These are phyloP conservation scores for Meripilus lineatus DNA, from an alignment of 1,284 basidiomycete species.

Conservation along the genomic window DNA sequence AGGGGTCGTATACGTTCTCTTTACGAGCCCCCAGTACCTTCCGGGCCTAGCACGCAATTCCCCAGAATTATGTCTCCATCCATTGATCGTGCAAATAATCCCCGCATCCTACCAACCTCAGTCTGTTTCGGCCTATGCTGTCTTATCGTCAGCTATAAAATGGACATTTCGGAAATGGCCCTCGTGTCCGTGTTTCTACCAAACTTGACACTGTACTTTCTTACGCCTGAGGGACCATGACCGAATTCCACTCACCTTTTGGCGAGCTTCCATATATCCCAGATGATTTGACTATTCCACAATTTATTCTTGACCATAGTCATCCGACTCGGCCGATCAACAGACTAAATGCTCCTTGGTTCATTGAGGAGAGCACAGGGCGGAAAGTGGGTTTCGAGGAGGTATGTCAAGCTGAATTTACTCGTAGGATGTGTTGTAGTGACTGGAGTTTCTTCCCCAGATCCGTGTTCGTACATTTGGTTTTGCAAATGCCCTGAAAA, in stretches of 20 bases:
- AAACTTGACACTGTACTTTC: no score
- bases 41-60: no score
- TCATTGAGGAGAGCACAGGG: constrained; percentile 60
- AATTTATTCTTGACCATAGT: constrained; percentile 60
- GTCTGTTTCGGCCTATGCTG: no score
- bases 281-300: constrained; percentile 63
- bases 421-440: not conserved
- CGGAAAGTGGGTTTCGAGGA: constrained; percentile 43
- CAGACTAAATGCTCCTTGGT: constrained; percentile 33
- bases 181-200: no score
- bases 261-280: constrained; percentile 48
- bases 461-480: constrained; percentile 43
- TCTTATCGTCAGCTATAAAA: no score
- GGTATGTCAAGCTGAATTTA: constrained; percentile 30
- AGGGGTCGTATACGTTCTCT: no score
- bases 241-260: constrained; percentile 38
- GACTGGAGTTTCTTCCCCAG: constrained; percentile 19
- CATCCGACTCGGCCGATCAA: constrained; percentile 43
- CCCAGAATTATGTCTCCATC: no score
- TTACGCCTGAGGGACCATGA: no score
- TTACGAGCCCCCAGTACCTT: no score
- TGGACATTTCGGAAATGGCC: no score
- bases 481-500: constrained; percentile 55
- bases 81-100: no score
- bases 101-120: no score